Evolutionary conservation across 768 basidiomycete species (phyloP).

Genomic region (Mycena leptocephala): DNA sequence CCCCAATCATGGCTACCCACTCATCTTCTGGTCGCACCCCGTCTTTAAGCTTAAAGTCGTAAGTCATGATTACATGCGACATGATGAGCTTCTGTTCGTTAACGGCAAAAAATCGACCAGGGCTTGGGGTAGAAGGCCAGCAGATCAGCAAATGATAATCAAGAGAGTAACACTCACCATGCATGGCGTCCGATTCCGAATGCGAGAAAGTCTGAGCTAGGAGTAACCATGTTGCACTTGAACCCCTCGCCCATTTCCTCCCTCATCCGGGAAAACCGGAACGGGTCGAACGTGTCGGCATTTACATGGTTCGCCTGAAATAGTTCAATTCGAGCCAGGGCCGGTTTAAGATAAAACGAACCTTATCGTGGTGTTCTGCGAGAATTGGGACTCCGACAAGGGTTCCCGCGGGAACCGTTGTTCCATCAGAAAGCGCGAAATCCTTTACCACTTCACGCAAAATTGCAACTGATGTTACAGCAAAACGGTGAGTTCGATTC

Average conservation of each 20-base stretch:
- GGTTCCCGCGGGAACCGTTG: constrained; percentile 56
- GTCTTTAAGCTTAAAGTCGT: constrained; percentile 51
- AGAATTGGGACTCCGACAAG: constrained; percentile 47
- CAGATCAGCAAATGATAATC: not conserved
- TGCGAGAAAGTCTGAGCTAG: constrained; percentile 46
- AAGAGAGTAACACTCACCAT: constrained; percentile 35
- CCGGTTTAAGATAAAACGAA: not conserved
- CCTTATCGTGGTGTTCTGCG: constrained; percentile 49
- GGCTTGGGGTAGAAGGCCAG: constrained; percentile 35
- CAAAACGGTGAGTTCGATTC: not conserved
- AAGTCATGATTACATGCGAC: constrained; percentile 54
- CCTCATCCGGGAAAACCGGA: constrained; percentile 54
- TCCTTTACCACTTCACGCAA: constrained; percentile 53
- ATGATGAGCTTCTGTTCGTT: constrained; percentile 57
- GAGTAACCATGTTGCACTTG: constrained; percentile 48
- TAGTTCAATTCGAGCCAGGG: not conserved
- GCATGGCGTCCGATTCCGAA: constrained; percentile 57
- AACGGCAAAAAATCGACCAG: constrained; percentile 61
- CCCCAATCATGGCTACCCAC: constrained; percentile 1
- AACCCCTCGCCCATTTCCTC: constrained; percentile 38
- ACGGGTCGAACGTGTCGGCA: constrained; percentile 57
- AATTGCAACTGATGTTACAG: constrained; percentile 32
- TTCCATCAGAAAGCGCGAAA: constrained; percentile 63
- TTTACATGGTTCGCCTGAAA: constrained; percentile 49
- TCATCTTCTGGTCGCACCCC: constrained; percentile 24